Conservation (phyloP, 345 rosid genomes). For the Excoecaria agallocha region DNA sequence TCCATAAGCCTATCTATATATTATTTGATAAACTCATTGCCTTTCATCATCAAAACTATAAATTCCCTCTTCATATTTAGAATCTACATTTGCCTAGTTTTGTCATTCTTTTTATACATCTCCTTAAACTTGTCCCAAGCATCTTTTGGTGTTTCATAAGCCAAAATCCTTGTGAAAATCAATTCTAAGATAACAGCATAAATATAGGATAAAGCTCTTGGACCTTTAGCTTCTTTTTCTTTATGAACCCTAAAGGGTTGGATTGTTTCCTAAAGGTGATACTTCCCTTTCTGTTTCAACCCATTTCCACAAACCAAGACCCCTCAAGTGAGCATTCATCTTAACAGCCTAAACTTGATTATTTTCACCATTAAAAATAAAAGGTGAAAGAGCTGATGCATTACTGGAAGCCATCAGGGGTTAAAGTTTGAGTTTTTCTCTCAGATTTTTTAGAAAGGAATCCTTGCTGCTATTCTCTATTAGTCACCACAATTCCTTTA, state of each 20-base stretch:
- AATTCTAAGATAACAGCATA: background rate
- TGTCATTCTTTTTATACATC: background rate
- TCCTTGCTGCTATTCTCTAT: background rate
- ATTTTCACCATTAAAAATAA: background rate
- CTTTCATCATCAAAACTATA: too few relatives aligned
- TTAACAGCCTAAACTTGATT: background rate
- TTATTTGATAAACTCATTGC: too few relatives aligned
- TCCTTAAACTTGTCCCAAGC: background rate
- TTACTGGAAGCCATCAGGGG: background rate
- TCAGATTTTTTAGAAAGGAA: too few relatives aligned
- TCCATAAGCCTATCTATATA: too few relatives aligned
- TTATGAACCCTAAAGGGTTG: too few relatives aligned
- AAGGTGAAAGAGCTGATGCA: background rate
- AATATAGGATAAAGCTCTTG: too few relatives aligned
- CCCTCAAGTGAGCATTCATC: background rate
- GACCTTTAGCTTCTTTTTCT: too few relatives aligned
- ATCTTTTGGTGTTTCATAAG: background rate
- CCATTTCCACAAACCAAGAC: background rate
- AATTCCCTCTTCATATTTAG: background rate
- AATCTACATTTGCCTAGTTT: background rate
- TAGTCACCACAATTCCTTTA: background rate
- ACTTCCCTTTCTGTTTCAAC: background rate
- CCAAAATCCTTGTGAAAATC: background rate
- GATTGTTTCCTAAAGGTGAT: too few relatives aligned
- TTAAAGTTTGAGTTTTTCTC: background rate